Base-by-base conservation (phyloP, 805 yeast genomes). In the Saccharomyces paradoxus region DNA sequence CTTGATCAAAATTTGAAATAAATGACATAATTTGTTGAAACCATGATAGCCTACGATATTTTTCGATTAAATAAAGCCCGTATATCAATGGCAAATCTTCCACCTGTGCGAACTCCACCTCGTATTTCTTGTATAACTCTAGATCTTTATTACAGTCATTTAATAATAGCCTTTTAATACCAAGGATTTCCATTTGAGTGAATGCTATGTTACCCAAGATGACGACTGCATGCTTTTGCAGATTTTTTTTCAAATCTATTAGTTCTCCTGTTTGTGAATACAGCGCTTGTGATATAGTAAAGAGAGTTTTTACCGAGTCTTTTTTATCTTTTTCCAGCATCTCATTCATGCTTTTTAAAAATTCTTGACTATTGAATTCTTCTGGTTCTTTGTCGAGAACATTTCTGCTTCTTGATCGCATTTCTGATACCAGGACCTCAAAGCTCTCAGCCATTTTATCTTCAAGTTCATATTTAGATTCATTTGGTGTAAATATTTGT, bases 81-180 rank as follows among this genome's bases (percentile, higher is more conserved):
- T 86, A 85, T 1, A 86, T 68, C 12, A 86, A 64, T 0, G 96
- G 96, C 28, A 87, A 64, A 64, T 87, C 94, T 13, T 81, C 74
- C 0, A 85, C 81, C 32, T 67, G 67, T 3, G 77, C 68, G 28
- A 65, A 61, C 17, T 58, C 55, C 10, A 63, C 49, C 53, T 66
- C 66, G 10, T 52, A 55, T 9, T 56, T 53, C 53, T 68, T 68
- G 30, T 64, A 63, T 8, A 31, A 31, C 13, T 65, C 59, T 22
- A 77, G 56, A 47, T 65, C 65, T 14, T 60, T 63, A 9, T 69
- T 60, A 44, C 75, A 62, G 5, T 72, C 74, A 24, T 61, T 65
- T 4, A 67, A 56, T 12, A 77, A 51, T 1, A 55, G 27, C 22
- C 64, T 67, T 24, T 68, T 72, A 0, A 71, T 60, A 27, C 68